These are phyloP conservation scores for Caloboletus inedulis DNA, from an alignment of 1,284 basidiomycete species.

Conservation along the genomic window DNA sequence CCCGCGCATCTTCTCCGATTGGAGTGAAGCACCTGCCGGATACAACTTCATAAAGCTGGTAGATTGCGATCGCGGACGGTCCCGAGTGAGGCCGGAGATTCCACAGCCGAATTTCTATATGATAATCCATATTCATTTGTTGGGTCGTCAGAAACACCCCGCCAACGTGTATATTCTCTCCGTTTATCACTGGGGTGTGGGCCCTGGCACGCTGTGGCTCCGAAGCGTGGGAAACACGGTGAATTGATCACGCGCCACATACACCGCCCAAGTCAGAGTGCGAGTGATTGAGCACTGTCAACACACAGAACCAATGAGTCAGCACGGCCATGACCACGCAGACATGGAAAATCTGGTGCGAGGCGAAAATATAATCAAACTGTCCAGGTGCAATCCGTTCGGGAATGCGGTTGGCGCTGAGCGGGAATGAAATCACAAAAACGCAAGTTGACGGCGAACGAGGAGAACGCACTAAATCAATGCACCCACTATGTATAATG, in stretches of 20 bases:
- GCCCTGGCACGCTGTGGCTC: conserved; percentile 16
- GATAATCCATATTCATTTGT: conserved; percentile 30
- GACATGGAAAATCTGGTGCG: conserved; percentile 86
- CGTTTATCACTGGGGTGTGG: conserved; percentile 24
- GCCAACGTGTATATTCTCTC: conserved; percentile 33
- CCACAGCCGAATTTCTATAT: conserved; percentile 29
- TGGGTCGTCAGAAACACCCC: conserved; percentile 22
- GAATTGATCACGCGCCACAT: conserved; percentile 33
- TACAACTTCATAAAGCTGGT: conserved; percentile 6
- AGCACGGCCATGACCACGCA: conserved; percentile 78
- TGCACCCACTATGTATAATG: conserved; percentile 73
- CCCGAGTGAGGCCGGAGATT: conserved; percentile 21
- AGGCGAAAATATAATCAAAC: conserved; percentile 79
- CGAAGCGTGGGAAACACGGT: conserved; percentile 24
- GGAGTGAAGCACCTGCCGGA: conserved; percentile 10
- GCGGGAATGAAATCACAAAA: conserved; percentile 30
- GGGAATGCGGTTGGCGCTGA: conserved; percentile 78
- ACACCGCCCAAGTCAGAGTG: conserved; percentile 39
- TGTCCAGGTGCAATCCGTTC: conserved; percentile 75
- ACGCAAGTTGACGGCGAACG: conserved; percentile 26
- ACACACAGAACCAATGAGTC: conserved; percentile 65
- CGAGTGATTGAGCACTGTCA: conserved; percentile 56
- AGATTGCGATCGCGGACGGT: conserved; percentile 23
- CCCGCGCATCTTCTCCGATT: conserved; percentile 19
- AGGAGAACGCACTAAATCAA: conserved; percentile 70